Evolutionary conservation across 1,139 yeast species (phyloP), one percentile per base, ranked within the genome.

Genomic region (Saccharomycopsis hybrid): DNA sequence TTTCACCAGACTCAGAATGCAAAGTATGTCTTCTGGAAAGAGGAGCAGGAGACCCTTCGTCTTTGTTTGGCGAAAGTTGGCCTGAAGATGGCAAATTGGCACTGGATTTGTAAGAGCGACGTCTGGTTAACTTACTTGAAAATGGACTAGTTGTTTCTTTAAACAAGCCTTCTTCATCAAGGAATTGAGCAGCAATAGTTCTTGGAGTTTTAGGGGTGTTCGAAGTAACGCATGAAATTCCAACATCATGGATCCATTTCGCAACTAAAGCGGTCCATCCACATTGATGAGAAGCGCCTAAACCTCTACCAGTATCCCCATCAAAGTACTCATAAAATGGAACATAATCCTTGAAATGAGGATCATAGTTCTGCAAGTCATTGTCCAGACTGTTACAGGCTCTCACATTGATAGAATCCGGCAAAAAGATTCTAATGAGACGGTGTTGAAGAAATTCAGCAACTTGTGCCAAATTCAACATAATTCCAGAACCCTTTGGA

Each of bases 211-310:
- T 67, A 38, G 82, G 80, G 48, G 82, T 68, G 67, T 74, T 68
- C 49, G 78, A 73, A 57, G 70, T 62, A 61, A 77, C 69, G 61
- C 82, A 78, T 0, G 88, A 77, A 44, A 81, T 75, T 52, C 96
- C 97, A 47, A 86, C 86, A 65, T 90, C 97, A 63, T 87, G 95
- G 62, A 90, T 88, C 79, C 94, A 80, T 66, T 92, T 86, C 46
- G 96, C 96, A 51, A 89, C 94, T 46, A 90, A 75, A 0, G 96
- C 90, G 1, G 97, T 90, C 97, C 97, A 90, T 13, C 97, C 97
- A 71, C 90, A 84, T 69, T 90, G 97, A 70, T 92, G 97, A 46
- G 92, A 83, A 1, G 97, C 92, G 39, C 97, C 97, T 54, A 90
- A 71, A 4, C 97, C 97, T 60, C 96, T 77, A 45, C 97, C 97